Evolutionary conservation across 495 filamentous ascomycete genomes (phyloP).

Genomic region (Hyaloscypha bicolor): DNA sequence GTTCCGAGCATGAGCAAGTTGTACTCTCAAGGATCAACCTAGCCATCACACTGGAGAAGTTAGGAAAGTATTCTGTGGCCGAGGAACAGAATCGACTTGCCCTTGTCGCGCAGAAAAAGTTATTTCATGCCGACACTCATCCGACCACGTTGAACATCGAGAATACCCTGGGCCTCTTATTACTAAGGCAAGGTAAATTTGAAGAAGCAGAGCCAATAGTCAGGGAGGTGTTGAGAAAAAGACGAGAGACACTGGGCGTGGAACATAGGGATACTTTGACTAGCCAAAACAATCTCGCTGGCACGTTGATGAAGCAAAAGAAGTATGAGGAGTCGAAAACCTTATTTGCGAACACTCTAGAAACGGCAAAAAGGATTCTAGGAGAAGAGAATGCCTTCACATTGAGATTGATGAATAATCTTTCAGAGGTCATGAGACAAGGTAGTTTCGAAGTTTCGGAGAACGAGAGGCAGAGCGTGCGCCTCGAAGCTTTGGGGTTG

Average conservation of each 20-base stretch:
- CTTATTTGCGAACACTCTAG: not conserved
- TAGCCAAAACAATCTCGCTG: conserved; percentile 1
- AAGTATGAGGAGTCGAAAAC: not conserved
- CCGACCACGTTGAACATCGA: not conserved
- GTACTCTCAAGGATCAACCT: not conserved
- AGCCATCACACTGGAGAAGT: conserved; percentile 3
- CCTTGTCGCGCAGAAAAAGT: not conserved
- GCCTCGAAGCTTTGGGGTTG: not conserved
- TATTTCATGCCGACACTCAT: not conserved
- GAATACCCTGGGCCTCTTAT: not conserved
- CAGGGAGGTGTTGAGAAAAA: conserved; percentile 25
- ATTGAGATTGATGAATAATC: not conserved
- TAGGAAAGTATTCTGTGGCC: conserved; percentile 7
- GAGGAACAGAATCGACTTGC: not conserved
- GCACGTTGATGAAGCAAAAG: not conserved
- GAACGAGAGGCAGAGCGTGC: too few species aligned
- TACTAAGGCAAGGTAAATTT: not conserved
- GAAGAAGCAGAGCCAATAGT: conserved; percentile 16
- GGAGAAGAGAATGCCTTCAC: conserved; percentile 1
- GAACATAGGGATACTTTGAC: conserved; percentile 14
- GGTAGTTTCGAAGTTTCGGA: not conserved
- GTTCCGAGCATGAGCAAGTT: conserved; percentile 3
- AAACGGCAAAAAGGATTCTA: not conserved
- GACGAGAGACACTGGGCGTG: conserved; percentile 29
- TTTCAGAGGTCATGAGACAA: conserved; percentile 7